Evolutionary conservation across 2,329 filamentous ascomycete genomes (phyloP), one percentile per base, ranked within the genome.

Genomic region (Ophiognomonia clavigignenti-juglandacearum): DNA sequence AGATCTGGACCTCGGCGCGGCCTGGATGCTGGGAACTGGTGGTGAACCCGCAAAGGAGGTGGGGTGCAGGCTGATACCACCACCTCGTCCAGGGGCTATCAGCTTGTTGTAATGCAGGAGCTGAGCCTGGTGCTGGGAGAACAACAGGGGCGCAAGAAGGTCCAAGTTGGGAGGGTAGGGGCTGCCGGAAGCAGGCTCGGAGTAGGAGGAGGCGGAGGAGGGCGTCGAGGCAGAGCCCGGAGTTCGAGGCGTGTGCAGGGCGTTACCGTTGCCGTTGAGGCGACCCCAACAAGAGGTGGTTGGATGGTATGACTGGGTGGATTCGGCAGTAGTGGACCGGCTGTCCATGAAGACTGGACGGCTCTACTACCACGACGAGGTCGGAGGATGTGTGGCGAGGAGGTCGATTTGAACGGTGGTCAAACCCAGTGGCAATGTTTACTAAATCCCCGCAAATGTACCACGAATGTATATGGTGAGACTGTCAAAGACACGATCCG

Each of bases 101-200:
- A 84, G 77, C 59, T 76, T 78, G 64, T 83, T 84, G 71, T 84
- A 84, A 56, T 82, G 74, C 43, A 79, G 71, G 47, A 85, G 74
- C 64, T 82, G 78, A 45, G 77, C 77, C 59, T 83, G 77, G 54
- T 82, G 78, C 53, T 81, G 78, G 14, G 78, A 78, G 48, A 81
- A 69, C 56, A 81, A 66, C 53, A 80, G 72, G 29, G 79, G 78
- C 23, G 79, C 67, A 50, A 80, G 68, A 53, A 81, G 75, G 57
- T 80, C 57, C 51, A 72, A 69, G 52, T 70, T 61, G 42, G 72
- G 64, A 38, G 56, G 54, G 48, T 51, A 54, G 39, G 44, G 59
- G 19, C 49, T 49, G 38, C 39, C 27, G 39, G 46, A 41, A 54
- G 55, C 54, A 57, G 54, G 60, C 56, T 64, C 63, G 57, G 57